Evolutionary conservation across 208 protist species (phyloP).

Genomic region (Acanthamoeba lenticulata): DNA sequence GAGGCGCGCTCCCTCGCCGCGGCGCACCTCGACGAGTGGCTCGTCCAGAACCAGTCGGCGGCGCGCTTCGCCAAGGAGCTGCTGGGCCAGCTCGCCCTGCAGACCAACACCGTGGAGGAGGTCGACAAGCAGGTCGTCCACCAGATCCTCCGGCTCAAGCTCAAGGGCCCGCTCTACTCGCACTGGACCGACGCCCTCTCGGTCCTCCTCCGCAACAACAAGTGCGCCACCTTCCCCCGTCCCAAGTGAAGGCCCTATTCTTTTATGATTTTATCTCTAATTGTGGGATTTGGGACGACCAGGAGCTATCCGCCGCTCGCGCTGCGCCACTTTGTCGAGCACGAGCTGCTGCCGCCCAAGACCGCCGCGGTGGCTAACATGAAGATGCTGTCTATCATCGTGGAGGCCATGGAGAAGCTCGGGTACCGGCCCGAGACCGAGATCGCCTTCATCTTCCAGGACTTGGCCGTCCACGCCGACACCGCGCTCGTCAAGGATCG

Average conservation of each 20-base stretch:
- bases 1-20: conserved; percentile 24
- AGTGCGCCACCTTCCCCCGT: background rate
- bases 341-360: conserved; percentile 51
- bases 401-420: conserved; percentile 29
- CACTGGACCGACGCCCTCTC: conserved; percentile 13
- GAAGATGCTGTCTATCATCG: conserved; percentile 35
- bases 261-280: no score
- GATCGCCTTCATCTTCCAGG: conserved; percentile 32
- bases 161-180: background rate
- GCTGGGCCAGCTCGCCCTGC: conserved; percentile 10
- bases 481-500: background rate
- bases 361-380: background rate
- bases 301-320: background rate
- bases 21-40: conserved; percentile 48
- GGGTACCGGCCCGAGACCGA: conserved; percentile 9
- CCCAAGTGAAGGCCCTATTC: no score
- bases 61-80: conserved; percentile 50
- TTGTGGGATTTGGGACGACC: no score
- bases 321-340: conserved; percentile 14
- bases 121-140: conserved; percentile 28
- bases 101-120: conserved; percentile 30
- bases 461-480: background rate
- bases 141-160: conserved; percentile 44
- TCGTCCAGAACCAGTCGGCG: background rate
- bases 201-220: conserved; percentile 56